A percentile compares a stretch with the other conserved stretches of the same genome.
phyloP scores from a whole-genome alignment of 179 eudicot species.

The Spinacia oleracea region DNA sequence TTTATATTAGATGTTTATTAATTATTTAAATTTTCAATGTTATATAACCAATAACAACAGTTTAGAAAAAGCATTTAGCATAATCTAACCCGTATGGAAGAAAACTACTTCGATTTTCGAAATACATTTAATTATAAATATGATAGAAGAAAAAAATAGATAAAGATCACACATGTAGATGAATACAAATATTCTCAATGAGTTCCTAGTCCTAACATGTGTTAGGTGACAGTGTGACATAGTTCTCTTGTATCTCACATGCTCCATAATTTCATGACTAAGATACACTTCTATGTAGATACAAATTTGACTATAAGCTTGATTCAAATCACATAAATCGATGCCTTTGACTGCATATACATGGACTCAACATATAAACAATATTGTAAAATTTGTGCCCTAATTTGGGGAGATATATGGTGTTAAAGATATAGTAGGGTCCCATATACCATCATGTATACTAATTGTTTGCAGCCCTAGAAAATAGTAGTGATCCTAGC shows the following conservation, averaged over 20 bases:
- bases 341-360: conserved; percentile 21
- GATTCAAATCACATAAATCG: conserved; percentile 19
- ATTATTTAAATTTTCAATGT: too few species aligned
- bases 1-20: too few species aligned
- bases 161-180: neutral
- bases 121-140: too few species aligned
- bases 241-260: conserved; percentile 21
- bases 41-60: too few species aligned
- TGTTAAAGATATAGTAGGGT: neutral
- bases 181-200: neutral
- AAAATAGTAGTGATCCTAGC: neutral
- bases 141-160: neutral
- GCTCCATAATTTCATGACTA: conserved; percentile 19
- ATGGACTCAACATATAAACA: neutral
- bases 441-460: neutral
- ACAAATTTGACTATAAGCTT: conserved; percentile 10
- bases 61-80: too few species aligned
- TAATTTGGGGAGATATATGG: neutral
- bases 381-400: neutral
- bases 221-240: too few species aligned
- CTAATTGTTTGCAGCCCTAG: neutral
- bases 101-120: too few species aligned
- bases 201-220: conserved; percentile 15
- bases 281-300: neutral
- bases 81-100: too few species aligned